Conservation (phyloP, 768 basidiomycete genomes). For the Suillus spraguei region DNA sequence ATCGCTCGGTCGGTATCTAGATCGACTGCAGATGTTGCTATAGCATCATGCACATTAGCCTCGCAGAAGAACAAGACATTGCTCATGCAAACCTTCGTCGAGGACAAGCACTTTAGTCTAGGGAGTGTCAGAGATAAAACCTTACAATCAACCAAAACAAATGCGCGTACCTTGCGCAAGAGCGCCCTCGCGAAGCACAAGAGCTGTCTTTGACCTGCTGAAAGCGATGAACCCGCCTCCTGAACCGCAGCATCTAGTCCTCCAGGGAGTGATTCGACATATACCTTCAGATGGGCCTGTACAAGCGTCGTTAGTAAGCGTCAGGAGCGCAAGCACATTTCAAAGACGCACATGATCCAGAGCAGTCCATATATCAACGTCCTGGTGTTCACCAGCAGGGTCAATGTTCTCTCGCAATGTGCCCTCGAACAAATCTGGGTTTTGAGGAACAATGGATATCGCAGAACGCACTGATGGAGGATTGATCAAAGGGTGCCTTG, state of each 20-base stretch:
- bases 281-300: slow-evolving; percentile 69
- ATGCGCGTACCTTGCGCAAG: slow-evolving; percentile 59
- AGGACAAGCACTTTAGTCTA: slow-evolving; percentile 86
- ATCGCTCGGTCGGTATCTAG: slow-evolving; percentile 88
- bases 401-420: slow-evolving; percentile 88
- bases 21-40: slow-evolving; percentile 89
- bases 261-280: slow-evolving; percentile 63
- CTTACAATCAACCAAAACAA: neutral
- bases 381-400: slow-evolving; percentile 72
- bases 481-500: neutral
- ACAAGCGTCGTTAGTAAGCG: slow-evolving; percentile 3
- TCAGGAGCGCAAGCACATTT: neutral
- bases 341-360: slow-evolving; percentile 56
- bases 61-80: neutral
- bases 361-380: slow-evolving; percentile 87
- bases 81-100: slow-evolving; percentile 71
- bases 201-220: slow-evolving; percentile 84
- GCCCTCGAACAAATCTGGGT: slow-evolving; percentile 69
- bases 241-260: slow-evolving; percentile 72
- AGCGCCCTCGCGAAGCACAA: slow-evolving; percentile 89
- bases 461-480: slow-evolving; percentile 57
- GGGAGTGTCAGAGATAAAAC: neutral
- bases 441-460: slow-evolving; percentile 88
- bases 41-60: slow-evolving; percentile 9
- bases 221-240: slow-evolving; percentile 82